Percentiles rank a stretch among this genome's conserved stretches.
Evolutionary conservation across 2,329 filamentous ascomycete genomes (phyloP).

Genomic region (Exophiala calicioides): DNA sequence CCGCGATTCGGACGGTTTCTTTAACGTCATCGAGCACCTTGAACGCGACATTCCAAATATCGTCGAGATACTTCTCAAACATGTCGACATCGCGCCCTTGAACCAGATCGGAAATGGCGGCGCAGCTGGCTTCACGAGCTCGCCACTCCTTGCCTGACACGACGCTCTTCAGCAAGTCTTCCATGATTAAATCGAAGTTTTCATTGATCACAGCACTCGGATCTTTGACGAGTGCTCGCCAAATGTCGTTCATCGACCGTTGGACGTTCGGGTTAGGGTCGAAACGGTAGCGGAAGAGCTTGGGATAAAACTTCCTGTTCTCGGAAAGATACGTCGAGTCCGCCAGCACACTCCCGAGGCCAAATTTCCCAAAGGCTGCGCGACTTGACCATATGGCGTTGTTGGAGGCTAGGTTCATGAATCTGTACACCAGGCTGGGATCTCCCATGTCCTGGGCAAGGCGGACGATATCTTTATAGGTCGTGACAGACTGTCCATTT

Average conservation of each 20-base stretch:
- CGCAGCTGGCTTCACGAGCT: conserved; percentile 86
- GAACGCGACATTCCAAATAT: conserved; percentile 83
- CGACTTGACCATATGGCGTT: conserved; percentile 97
- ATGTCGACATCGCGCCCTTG: conserved; percentile 73
- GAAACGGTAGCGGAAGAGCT: conserved; percentile 90
- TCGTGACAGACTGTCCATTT: conserved; percentile 84
- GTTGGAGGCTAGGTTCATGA: conserved; percentile 96
- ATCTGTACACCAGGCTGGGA: conserved; percentile 93
- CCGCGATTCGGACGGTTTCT: conserved; percentile 78
- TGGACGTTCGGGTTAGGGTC: conserved; percentile 94
- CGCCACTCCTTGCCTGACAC: conserved; percentile 85
- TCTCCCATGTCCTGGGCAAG: conserved; percentile 96
- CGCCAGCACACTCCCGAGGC: conserved; percentile 85
- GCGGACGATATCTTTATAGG: conserved; percentile 95
- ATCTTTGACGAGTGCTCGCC: conserved; percentile 93
- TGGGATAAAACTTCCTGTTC: conserved; percentile 92
- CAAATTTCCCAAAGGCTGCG: conserved; percentile 91
- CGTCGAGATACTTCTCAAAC: conserved; percentile 80
- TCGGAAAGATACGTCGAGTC: conserved; percentile 74
- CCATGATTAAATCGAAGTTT: conserved; percentile 86
- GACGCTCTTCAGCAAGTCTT: conserved; percentile 81
- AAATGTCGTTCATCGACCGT: conserved; percentile 95
- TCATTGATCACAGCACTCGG: conserved; percentile 71
- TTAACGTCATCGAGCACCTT: conserved; percentile 97
- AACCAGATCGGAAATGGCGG: conserved; percentile 82